Percentiles rank a stretch among this genome's conserved stretches.
These are phyloP conservation scores for Suillus clintonianus DNA, from an alignment of 768 basidiomycete species.

Conservation along the genomic window DNA sequence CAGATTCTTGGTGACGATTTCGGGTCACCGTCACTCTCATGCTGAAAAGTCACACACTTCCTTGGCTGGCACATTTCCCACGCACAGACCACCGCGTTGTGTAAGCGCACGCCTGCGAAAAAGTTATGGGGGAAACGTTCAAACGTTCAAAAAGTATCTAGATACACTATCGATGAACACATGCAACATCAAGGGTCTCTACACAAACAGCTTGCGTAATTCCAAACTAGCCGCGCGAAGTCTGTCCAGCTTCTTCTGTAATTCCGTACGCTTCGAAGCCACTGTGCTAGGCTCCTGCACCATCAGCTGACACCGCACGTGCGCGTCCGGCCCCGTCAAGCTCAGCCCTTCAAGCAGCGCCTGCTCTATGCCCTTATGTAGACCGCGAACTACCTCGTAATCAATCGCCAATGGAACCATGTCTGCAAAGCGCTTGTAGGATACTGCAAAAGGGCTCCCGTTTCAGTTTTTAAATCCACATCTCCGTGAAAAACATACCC, in stretches of 20 bases:
- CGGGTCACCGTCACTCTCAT: conserved; percentile 20
- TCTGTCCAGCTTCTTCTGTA: conserved; percentile 52
- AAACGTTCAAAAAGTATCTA: background rate
- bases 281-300: conserved; percentile 52
- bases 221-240: conserved; percentile 48
- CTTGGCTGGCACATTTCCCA: conserved; percentile 3
- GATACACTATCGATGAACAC: background rate
- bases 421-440: conserved; percentile 48
- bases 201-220: conserved; percentile 19
- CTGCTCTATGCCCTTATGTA: conserved; percentile 46
- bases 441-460: conserved; percentile 33
- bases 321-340: conserved; percentile 49
- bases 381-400: conserved; percentile 42
- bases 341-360: conserved; percentile 51
- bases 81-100: conserved; percentile 30
- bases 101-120: background rate
- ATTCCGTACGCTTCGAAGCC: conserved; percentile 46
- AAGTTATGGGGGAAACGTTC: background rate
- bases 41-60: conserved; percentile 5
- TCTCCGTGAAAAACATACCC: conserved; percentile 42
- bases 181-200: background rate
- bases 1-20: conserved; percentile 28
- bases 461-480: background rate
- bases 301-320: conserved; percentile 48
- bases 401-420: conserved; percentile 46